Evolutionary conservation across 768 basidiomycete genomes (phyloP), one percentile per base, ranked within the genome.

Genomic region (Amanita phalloides): DNA sequence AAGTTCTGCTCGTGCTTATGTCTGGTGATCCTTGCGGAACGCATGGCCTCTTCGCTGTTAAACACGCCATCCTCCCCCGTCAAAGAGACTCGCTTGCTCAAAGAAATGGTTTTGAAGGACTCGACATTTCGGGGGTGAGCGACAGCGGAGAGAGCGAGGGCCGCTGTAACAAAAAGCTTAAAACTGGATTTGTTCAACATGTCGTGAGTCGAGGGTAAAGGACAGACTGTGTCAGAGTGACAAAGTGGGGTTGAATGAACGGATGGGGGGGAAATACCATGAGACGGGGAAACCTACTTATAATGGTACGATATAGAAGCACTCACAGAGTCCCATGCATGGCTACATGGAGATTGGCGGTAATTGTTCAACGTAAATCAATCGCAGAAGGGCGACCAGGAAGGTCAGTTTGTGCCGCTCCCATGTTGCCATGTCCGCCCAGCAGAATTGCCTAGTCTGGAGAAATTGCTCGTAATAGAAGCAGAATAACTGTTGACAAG

Each of bases 1-100:
- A 61, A 47, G 48, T 61, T 62, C 47, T 60, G 60, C 14, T 57
- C 53, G 47, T 62, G 58, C 52, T 62, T 62, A 47, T 61, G 61
- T 49, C 51, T 47, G 33, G 55, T 57, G 11, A 17, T 23, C 42
- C 57, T 51, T 28, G 46, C 60, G 30, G 49, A 54, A 8, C 33
- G 38, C 23, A 55, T 45, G 20, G 57, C 62, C 41, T 53, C 39
- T 43, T 58, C 60, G 36, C 36, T 20, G 53, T 63, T 54, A 23
- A 45, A 26, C 6, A 23, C 11, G 30, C 44, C 44, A 26, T 45
- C 25, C 3, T 41, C 39, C 39, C 17, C 17, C 11, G 20, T 41
- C 17, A 41, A 41, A 41, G 39, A 20, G 17, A 5, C 10, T 9
- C 39, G 39, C 21, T 20, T 41, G 39, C 9, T 21, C 17, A 41